Conservation (phyloP, 257 asterid species). For the Agastache rugosa region DNA sequence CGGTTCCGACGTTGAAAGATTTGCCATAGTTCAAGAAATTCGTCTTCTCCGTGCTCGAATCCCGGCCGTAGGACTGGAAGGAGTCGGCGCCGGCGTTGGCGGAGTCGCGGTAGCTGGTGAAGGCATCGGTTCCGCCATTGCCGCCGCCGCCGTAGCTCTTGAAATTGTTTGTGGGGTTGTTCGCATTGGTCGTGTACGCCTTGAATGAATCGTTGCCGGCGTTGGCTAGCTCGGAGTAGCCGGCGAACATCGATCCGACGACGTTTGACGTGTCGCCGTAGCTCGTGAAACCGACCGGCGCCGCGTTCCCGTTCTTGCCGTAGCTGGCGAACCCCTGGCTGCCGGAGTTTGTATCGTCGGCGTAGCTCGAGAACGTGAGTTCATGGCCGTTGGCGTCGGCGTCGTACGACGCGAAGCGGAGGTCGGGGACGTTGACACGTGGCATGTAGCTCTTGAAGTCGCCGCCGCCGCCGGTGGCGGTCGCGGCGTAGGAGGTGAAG, state of each 20-base stretch:
- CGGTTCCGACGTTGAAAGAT: conserved; percentile 69
- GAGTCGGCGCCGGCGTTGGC: conserved; percentile 74
- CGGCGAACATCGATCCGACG: conserved; percentile 63
- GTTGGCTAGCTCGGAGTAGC: conserved; percentile 69
- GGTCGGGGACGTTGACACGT: conserved; percentile 78
- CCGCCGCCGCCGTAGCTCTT: conserved; percentile 70
- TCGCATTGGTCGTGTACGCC: conserved; percentile 61
- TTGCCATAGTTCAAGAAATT: conserved; percentile 75
- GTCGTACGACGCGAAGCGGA: conserved; percentile 68
- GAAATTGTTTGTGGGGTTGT: conserved; percentile 73
- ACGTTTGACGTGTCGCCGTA: conserved; percentile 77
- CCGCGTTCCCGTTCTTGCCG: conserved; percentile 66
- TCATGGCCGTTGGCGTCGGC: conserved; percentile 64
- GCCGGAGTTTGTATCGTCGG: conserved; percentile 77
- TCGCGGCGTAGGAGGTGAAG: conserved; percentile 70
- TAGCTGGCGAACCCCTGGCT: conserved; percentile 61
- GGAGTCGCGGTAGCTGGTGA: conserved; percentile 62
- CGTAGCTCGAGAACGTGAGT: conserved; percentile 64
- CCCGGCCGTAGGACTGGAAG: conserved; percentile 67
- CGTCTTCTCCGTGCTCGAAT: conserved; percentile 54
- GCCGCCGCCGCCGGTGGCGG: conserved; percentile 70
- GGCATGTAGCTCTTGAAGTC: conserved; percentile 66
- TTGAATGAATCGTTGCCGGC: conserved; percentile 79
- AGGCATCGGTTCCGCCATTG: conserved; percentile 57
- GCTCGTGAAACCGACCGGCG: conserved; percentile 58